Percentiles rank a stretch among this genome's conserved stretches.
Conservation (phyloP, 352 stramenopile genomes). For the Phytophthora ohioensis region DNA sequence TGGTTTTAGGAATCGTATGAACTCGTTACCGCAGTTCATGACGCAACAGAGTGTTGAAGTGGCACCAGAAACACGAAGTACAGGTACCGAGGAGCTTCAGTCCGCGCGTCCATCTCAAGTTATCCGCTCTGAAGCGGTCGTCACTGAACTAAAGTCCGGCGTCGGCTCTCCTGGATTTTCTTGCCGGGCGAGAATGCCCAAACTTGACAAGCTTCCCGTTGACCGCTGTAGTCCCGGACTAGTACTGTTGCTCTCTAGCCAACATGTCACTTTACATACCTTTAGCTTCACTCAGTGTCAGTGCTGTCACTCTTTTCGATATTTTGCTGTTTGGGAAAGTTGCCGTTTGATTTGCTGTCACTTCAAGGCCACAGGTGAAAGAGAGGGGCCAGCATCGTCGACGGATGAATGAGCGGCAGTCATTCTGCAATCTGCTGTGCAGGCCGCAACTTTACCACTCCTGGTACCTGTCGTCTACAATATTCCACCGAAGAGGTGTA, state of each 20-base stretch:
- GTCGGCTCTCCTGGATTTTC: conserved; percentile 30
- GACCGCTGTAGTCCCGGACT: neutral
- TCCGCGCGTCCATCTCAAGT: conserved; percentile 13
- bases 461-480: conserved; percentile 6
- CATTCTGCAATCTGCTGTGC: conserved; percentile 40
- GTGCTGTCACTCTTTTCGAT: conserved; percentile 28
- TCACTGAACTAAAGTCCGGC: conserved; percentile 23
- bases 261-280: neutral
- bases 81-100: neutral
- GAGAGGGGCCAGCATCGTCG: conserved; percentile 23
- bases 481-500: conserved; percentile 7
- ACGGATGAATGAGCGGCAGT: conserved; percentile 1
- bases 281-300: neutral
- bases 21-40: neutral
- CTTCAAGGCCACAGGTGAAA: conserved; percentile 27
- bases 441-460: conserved; percentile 23
- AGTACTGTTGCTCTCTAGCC: neutral
- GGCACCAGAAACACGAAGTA: conserved; percentile 9
- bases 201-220: conserved; percentile 18
- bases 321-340: conserved; percentile 45
- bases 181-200: conserved; percentile 23
- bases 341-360: conserved; percentile 34
- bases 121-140: conserved; percentile 21
- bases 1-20: neutral
- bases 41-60: conserved; percentile 18